These are phyloP conservation scores for Drechslerella coelobrocha DNA, from an alignment of 2,329 filamentous ascomycete genomes.

Conservation along the genomic window DNA sequence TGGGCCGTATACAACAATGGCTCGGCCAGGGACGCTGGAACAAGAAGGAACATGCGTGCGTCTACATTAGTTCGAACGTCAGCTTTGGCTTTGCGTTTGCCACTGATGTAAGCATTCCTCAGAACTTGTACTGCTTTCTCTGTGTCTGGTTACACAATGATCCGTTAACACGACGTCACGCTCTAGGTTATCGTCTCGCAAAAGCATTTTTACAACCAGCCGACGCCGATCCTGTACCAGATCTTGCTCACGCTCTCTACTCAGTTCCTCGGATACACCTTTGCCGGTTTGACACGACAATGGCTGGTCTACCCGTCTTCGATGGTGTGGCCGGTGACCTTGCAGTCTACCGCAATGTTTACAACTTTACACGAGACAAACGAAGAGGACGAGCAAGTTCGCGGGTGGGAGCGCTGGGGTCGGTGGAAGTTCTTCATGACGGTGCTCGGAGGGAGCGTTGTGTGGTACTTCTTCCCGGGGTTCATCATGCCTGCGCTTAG, in stretches of 20 bases:
- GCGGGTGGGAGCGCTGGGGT: constrained; percentile 75
- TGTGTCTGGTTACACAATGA: neutral
- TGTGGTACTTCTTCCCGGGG: constrained; percentile 85
- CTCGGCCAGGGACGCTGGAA: constrained; percentile 82
- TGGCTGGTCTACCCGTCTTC: constrained; percentile 84
- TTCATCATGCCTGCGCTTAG: constrained; percentile 82
- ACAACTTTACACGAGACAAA: constrained; percentile 72
- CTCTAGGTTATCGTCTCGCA: constrained; percentile 79
- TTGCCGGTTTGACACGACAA: constrained; percentile 79
- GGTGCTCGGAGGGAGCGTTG: constrained; percentile 64
- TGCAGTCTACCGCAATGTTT: constrained; percentile 90
- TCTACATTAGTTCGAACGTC: constrained; percentile 88
- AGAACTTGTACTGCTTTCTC: no score
- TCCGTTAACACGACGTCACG: neutral
- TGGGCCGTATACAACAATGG: constrained; percentile 70
- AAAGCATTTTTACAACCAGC: constrained; percentile 85
- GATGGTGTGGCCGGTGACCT: constrained; percentile 89
- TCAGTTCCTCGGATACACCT: constrained; percentile 84
- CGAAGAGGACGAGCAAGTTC: constrained; percentile 75
- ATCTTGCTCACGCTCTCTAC: constrained; percentile 83
- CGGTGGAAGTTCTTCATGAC: constrained; percentile 78
- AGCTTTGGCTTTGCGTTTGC: constrained; percentile 89
- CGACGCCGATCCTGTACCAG: constrained; percentile 77
- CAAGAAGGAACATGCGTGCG: constrained; percentile 85
- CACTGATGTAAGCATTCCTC: constrained; percentile 73